Percentiles rank a stretch among this genome's conserved stretches.
phyloP scores from a whole-genome alignment of 208 protist species.

The Acanthamoeba triangularis region DNA sequence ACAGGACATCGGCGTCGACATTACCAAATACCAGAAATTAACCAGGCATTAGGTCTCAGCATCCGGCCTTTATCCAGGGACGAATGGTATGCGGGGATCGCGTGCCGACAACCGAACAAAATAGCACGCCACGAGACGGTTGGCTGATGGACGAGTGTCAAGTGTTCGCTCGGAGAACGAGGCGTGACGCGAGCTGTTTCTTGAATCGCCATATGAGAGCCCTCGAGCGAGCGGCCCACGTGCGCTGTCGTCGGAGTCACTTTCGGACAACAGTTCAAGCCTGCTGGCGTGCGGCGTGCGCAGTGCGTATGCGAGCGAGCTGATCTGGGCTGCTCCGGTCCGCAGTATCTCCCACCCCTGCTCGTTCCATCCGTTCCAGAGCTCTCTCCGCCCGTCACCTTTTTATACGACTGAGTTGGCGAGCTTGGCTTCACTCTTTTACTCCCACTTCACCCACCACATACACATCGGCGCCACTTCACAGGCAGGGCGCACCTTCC shows the following conservation, averaged over 20 bases:
- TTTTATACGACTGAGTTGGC: no score
- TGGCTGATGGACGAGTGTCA: no score
- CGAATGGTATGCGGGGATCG: neutral
- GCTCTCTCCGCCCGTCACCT: no score
- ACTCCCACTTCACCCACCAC: neutral
- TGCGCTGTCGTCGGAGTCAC: neutral
- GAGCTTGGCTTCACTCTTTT: neutral
- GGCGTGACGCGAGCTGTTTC: neutral
- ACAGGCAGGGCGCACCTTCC: no score
- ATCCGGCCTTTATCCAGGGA: no score
- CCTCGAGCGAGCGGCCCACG: neutral
- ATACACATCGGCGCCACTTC: no score
- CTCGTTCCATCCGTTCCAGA: neutral
- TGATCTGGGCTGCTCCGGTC: neutral
- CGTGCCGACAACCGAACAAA: neutral
- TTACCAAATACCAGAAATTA: no score
- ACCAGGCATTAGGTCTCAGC: no score
- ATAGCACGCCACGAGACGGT: neutral
- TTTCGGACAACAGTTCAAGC: neutral
- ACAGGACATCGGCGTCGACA: no score
- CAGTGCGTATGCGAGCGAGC: neutral
- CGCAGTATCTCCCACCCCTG: neutral
- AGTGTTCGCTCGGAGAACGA: neutral
- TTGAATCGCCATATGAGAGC: neutral
- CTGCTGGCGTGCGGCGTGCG: neutral